These are phyloP conservation scores for Leccinum sublutescens DNA, from an alignment of 768 basidiomycete species.

Conservation along the genomic window DNA sequence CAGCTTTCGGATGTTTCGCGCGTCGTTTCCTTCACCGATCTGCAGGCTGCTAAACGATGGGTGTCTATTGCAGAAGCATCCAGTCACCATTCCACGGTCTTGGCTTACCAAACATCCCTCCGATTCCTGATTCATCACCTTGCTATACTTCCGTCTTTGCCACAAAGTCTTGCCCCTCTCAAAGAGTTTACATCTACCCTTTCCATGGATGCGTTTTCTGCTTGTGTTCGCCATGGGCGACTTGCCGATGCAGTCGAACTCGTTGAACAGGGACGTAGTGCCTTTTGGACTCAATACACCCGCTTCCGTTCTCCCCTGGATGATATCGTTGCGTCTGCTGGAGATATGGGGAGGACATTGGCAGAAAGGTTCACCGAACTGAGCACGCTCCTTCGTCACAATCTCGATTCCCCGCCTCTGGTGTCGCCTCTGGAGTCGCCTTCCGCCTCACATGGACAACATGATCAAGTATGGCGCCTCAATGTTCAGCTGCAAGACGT, in stretches of 20 bases:
- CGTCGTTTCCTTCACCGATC: not conserved
- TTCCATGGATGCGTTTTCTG: conserved; percentile 9
- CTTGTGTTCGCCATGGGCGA: conserved; percentile 9
- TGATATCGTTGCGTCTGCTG: not conserved
- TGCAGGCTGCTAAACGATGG: not conserved
- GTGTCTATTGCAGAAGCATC: not conserved
- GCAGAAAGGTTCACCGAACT: conserved; percentile 1
- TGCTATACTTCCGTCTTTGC: not conserved
- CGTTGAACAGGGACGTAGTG: conserved; percentile 25
- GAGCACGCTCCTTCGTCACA: conserved; percentile 2
- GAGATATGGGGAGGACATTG: not conserved
- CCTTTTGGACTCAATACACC: conserved; percentile 19
- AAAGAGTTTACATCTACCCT: conserved; percentile 4
- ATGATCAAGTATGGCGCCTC: conserved; percentile 3
- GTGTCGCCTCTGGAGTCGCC: too few relatives aligned
- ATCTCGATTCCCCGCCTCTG: conserved; percentile 2
- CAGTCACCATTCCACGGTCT: conserved; percentile 6
- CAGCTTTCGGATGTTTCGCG: not conserved
- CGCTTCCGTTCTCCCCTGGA: conserved; percentile 12
- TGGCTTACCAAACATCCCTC: conserved; percentile 12
- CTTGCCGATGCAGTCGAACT: conserved; percentile 27
- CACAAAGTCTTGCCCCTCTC: not conserved
- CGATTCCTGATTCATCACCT: conserved; percentile 9
- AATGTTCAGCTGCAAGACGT: not conserved
- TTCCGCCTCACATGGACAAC: not conserved